phyloP scores from a whole-genome alignment of 2,329 filamentous ascomycete species.

The Aspergillus fructus region DNA sequence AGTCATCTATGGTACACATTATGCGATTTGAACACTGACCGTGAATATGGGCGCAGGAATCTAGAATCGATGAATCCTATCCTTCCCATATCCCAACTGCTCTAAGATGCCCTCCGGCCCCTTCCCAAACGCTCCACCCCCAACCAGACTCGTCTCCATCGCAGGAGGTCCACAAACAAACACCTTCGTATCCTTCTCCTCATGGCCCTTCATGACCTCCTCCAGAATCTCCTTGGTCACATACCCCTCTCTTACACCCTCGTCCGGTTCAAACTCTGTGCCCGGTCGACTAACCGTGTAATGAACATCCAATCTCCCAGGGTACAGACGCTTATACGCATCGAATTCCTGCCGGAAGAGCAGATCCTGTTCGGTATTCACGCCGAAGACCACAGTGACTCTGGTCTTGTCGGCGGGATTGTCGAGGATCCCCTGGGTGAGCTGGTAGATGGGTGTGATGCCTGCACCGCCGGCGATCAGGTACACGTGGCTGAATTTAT shows the following conservation, averaged over 20 bases:
- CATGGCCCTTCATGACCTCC: constrained; percentile 46
- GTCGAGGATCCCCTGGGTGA: constrained; percentile 60
- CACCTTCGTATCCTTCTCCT: constrained; percentile 53
- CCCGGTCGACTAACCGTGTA: constrained; percentile 55
- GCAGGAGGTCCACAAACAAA: constrained; percentile 68
- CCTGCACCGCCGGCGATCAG: constrained; percentile 71
- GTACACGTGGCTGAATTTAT: constrained; percentile 53
- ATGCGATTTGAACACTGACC: neutral
- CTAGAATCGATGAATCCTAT: constrained; percentile 8
- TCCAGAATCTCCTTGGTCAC: constrained; percentile 58
- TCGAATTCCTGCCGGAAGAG: constrained; percentile 58
- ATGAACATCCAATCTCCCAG: constrained; percentile 56
- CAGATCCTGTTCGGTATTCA: constrained; percentile 64
- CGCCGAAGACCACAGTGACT: constrained; percentile 65
- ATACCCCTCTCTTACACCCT: constrained; percentile 52
- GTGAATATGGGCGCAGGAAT: neutral
- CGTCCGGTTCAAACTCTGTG: constrained; percentile 32
- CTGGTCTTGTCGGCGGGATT: constrained; percentile 63
- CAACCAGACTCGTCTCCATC: constrained; percentile 55
- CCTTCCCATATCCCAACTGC: constrained; percentile 8
- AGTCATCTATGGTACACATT: neutral
- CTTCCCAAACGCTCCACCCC: constrained; percentile 18
- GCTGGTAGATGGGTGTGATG: constrained; percentile 69
- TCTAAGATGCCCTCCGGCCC: constrained; percentile 45
- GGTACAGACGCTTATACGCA: constrained; percentile 49